Evolutionary conservation across 179 eudicot species (phyloP), one percentile per base, ranked within the genome.

Genomic region (Camellia oleifera): DNA sequence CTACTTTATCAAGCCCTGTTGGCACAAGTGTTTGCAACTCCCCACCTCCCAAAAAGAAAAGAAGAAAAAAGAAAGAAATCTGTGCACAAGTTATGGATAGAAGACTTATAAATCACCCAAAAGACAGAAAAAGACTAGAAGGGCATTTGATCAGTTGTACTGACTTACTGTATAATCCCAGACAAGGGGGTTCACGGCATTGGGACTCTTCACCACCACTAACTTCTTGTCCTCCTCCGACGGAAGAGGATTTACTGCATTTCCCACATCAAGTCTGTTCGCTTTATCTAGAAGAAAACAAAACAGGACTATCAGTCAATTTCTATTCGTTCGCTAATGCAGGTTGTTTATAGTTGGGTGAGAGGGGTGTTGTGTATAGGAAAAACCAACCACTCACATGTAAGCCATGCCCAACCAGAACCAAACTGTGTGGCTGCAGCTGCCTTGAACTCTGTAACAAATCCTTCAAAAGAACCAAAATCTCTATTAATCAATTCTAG

Each of bases 381-480:
- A 18, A 48, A 13, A 17, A 53, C 4, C 9, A 48, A 74, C n/a
- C 58, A 82, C 98, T 92, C 84, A 95, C 99, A 94, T 46, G 83
- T 92, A 80, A 95, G 98, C 99, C 99, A 95, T 77, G 98, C 94
- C 99, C 97, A 95, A 76, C 99, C 99, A 79, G 99, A 95, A 84
- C 99, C 98, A 82, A 94, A 95, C 83, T 94, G 99, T 60, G 96
- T 91, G 26, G 98, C 84, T 26, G 97, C 98, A 67, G 95, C 97
- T 60, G 95, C 67, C 86, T 91, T 95, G 77, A 95, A 94, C 80
- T 94, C 93, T 69, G 73, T 81, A 50, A 89, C 86, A 72, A 95
- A 87, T 76, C 83, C 89, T 80, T 95, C 96, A 78, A 86, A 94
- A 76, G 97, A 94, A 78, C 98, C 99, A 73, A 95, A 95, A 83